These are phyloP conservation scores for Stagonosporopsis cucurbitacearum DNA, from an alignment of 2,329 filamentous ascomycete genomes.

Conservation along the genomic window DNA sequence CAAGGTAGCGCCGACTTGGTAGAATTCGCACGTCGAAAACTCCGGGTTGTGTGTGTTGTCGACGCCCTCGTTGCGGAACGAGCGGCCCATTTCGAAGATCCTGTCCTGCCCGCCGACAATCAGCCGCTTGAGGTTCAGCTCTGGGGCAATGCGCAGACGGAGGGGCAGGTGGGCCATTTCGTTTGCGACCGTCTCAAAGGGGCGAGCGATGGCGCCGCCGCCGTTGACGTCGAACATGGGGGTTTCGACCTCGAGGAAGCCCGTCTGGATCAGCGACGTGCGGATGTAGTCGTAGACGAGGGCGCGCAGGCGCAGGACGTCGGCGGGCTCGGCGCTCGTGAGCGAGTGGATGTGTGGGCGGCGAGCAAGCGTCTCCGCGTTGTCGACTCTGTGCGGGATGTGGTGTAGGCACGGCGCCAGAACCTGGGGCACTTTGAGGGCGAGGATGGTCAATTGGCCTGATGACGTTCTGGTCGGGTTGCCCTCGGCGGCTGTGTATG, in stretches of 20 bases:
- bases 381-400: conserved; percentile 72
- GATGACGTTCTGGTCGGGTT: conserved; percentile 70
- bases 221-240: conserved; percentile 83
- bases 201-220: conserved; percentile 85
- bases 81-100: conserved; percentile 91
- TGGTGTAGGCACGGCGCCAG: conserved; percentile 81
- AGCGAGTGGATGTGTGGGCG: conserved; percentile 88
- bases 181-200: conserved; percentile 81
- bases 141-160: conserved; percentile 86
- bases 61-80: conserved; percentile 87
- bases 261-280: conserved; percentile 71
- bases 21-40: conserved; percentile 98
- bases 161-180: conserved; percentile 76
- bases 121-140: conserved; percentile 92
- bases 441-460: conserved; percentile 79
- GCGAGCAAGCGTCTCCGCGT: conserved; percentile 74
- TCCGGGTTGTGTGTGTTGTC: conserved; percentile 86
- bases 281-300: conserved; percentile 76
- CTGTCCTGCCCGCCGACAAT: conserved; percentile 86
- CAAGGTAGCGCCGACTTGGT: conserved; percentile 82
- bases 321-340: conserved; percentile 70
- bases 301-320: conserved; percentile 76
- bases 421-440: conserved; percentile 70
- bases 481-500: conserved; percentile 66
- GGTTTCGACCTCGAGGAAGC: conserved; percentile 88